A percentile compares a stretch with the other conserved stretches of the same genome.
phyloP scores from a whole-genome alignment of 1,284 basidiomycete species.

The Malassezia psittaci region DNA sequence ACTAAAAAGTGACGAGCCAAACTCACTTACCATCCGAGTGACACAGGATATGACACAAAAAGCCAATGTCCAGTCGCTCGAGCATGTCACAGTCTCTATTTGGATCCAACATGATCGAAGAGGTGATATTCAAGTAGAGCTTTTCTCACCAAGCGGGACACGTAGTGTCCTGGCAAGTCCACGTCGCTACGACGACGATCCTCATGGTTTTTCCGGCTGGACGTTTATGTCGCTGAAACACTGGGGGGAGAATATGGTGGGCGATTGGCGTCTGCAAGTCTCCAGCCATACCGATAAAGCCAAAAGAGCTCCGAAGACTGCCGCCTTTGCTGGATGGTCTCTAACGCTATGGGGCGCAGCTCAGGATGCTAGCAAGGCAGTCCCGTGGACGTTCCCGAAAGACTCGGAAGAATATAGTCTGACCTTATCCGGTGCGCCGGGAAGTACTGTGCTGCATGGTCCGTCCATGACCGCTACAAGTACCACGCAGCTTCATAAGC shows the following conservation, averaged over 20 bases:
- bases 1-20: slow-evolving; percentile 24
- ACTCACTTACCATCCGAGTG: slow-evolving; percentile 55
- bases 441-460: slow-evolving; percentile 42
- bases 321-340: slow-evolving; percentile 80
- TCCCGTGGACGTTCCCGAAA: slow-evolving; percentile 41
- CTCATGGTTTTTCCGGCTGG: slow-evolving; percentile 78
- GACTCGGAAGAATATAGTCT: slow-evolving; percentile 34
- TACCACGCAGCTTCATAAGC: slow-evolving; percentile 53
- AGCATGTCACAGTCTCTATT: slow-evolving; percentile 84
- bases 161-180: slow-evolving; percentile 70
- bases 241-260: slow-evolving; percentile 91
- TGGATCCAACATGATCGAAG: slow-evolving; percentile 79
- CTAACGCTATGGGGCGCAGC: slow-evolving; percentile 88
- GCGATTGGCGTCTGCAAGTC: slow-evolving; percentile 71
- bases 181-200: slow-evolving; percentile 61
- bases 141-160: slow-evolving; percentile 75
- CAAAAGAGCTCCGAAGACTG: slow-evolving; percentile 47
- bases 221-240: slow-evolving; percentile 97
- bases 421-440: slow-evolving; percentile 52
- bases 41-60: slow-evolving; percentile 62
- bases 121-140: slow-evolving; percentile 85
- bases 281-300: slow-evolving; percentile 49
- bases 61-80: slow-evolving; percentile 74
- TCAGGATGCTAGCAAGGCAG: slow-evolving; percentile 62
- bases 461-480: slow-evolving; percentile 21